Conservation (phyloP, 257 asterid genomes). For the Nicotiana undulata region DNA sequence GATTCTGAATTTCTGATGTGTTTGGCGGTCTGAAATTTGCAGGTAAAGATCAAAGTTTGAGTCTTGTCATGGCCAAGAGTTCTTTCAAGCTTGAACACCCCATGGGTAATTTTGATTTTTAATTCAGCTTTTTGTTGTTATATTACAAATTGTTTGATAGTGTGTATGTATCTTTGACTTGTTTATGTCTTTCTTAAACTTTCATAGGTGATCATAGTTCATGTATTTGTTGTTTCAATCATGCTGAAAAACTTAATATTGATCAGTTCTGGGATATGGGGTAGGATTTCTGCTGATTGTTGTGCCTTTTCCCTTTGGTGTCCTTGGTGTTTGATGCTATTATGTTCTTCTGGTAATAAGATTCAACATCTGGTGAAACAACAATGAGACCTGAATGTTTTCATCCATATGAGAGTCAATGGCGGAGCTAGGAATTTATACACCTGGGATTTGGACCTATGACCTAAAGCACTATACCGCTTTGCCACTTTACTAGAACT, state of each 20-base stretch:
- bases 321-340: background rate
- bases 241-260: background rate
- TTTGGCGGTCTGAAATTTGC: slow-evolving; percentile 33
- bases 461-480: no score
- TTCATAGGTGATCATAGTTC: background rate
- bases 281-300: background rate
- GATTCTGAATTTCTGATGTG: slow-evolving; percentile 28
- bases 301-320: background rate
- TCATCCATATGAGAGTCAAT: background rate
- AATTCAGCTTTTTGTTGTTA: background rate
- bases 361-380: background rate
- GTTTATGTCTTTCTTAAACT: background rate
- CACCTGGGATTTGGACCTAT: no score
- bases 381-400: background rate
- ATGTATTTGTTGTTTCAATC: background rate
- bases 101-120: slow-evolving; percentile 29
- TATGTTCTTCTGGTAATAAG: background rate
- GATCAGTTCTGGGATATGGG: background rate
- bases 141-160: background rate
- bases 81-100: slow-evolving; percentile 47
- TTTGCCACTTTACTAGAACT: no score
- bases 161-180: background rate
- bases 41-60: slow-evolving; percentile 26
- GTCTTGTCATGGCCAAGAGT: slow-evolving; percentile 39
- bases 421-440: no score